Base-by-base conservation (phyloP, 1,284 basidiomycete genomes). In the Peniophora sp. region DNA sequence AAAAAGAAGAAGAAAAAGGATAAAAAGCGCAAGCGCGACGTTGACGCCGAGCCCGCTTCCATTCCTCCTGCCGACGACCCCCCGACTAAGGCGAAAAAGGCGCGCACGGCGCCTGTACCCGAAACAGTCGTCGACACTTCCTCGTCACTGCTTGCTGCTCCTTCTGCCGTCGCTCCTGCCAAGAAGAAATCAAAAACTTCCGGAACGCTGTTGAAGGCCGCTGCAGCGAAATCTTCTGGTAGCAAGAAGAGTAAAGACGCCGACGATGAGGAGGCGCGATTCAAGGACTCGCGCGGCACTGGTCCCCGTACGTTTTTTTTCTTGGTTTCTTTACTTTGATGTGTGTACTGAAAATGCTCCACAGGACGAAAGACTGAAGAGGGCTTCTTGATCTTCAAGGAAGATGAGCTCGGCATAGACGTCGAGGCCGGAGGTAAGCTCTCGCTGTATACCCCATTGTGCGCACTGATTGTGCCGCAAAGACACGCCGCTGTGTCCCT, bases 361-460 rank as follows among this genome's bases (percentile, higher is more conserved):
- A 41, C 62, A 92, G 92, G 89, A 53, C 79, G 80, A 36, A 85
- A 75, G 66, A 95, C 92, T 0, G 88, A 88, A 54, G 92, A 95
- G 64, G 92, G 92, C 0, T 94, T 79, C 71, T 65, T 72, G 32
- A 81, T 95, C 35, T 95, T 85, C 68, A 93, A 92, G 64, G 92
- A 92, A 65, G 87, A 85, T 57, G 92, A 94, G 59, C 77, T 95
- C 11, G 80, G 83, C 12, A 88, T 95, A 54, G 70, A 74, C 50
- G 73, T 79, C 50, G 74, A 80, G 55, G 86, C 85, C 47, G 92
- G 92, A 65, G 89, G 91, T 89, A 32, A 67, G 68, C 47, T 53
- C 43, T 24, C 23, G 20, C 10, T 24, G 43, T 22, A n/a, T n/a
- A 8, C 14, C 10, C 14, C 23, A 10, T 17, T 20, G 12, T 23